Base-by-base conservation (phyloP, 352 stramenopile genomes). In the Halophytophthora polymorphica region DNA sequence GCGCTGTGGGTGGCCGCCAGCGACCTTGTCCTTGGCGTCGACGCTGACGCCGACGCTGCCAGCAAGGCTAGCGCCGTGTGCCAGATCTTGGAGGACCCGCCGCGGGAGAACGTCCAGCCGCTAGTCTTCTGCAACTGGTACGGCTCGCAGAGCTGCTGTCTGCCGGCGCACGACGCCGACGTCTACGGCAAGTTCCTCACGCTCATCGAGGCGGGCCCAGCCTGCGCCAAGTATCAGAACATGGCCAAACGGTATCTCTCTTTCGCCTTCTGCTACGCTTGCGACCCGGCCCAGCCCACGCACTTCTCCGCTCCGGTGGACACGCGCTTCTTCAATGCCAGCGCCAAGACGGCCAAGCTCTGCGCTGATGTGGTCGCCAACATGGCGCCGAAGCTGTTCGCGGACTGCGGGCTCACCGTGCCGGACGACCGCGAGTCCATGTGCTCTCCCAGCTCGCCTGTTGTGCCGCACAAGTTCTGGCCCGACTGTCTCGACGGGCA, bases 121-220 rank as follows among this genome's bases (percentile, higher is more conserved):
- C 47, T 90, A 21, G 59, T 69, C 2, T 90, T 90, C 58, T 90
- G 82, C 68, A 90, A 83, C 59, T 88, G 72, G 76, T 89, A 89
- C 53, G 69, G 61, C 18, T 47, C 48, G 14, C 45, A 52, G 29
- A 87, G 78, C 52, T 93, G 82, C 57, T 90, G 77, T 49, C 51
- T 90, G 14, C 77, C 82, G 10, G 77, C 60, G 1, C 73, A 88
- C 40, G 82, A 93, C 41, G 63, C 65, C 8, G 76, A 90, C 50
- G 81, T 89, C 47, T 69, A 71, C 25, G 47, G 42, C 25, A 79
- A 78, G 40, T 89, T 89, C 46, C 56, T 69, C 28, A 63, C 71
- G 13, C 64, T 93, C 13, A 80, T 93, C 37, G 67, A 82, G 31
- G 75, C 82, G 1, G 78, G 78, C 0, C 64, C 69, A 25, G 75